Evolutionary conservation across 2,329 filamentous ascomycete genomes (phyloP), one percentile per base, ranked within the genome.

Genomic region (Septoria linicola): DNA sequence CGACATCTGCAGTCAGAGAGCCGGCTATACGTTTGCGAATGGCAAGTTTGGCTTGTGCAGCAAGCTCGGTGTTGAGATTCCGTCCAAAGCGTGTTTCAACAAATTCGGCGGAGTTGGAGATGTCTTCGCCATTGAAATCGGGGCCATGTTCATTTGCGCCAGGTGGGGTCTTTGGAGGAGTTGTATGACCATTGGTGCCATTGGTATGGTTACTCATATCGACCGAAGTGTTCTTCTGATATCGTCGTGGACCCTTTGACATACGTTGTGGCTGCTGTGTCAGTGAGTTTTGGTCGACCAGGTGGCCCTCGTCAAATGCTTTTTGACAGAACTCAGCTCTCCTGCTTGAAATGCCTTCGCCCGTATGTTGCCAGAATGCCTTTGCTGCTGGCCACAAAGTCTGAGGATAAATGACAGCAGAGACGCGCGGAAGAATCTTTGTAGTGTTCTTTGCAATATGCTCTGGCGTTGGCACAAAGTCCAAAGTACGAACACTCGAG

Each of bases 331-430:
- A 96, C 67, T 96, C 92, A 27, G 89, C 91, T 34, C 90, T 82
- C 42, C 93, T 84, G 68, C 91, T 96, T 0, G 91, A 96, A 11
- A 96, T 79, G 13, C 93, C 93, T 55, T 96, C 91, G 16, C 93
- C 93, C 0, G 88, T 87, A 69, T 99, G 93, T 69, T 97, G 93
- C 93, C 93, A 99, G 65, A 95, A 96, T 63, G 90, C 82, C 70
- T 96, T 97, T n/a, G 89, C 88, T 53, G 87, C 70, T 3, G 81
- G 72, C 62, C 85, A 91, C 14, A 82, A 72, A 10, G 83, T 80
- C 39, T 79, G 75, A 0, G 84, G 81, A 61, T 86, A 89, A 35
- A 97, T 67, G 2, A 96, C 83, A 19, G 73, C 75, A 4, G 71
- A 76, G 3, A 78, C 58, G 32, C 63, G 68, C 0, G 75, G 73